phyloP scores from a whole-genome alignment of 2,329 filamentous ascomycete genomes.

The Cladobotryum protrusum region DNA sequence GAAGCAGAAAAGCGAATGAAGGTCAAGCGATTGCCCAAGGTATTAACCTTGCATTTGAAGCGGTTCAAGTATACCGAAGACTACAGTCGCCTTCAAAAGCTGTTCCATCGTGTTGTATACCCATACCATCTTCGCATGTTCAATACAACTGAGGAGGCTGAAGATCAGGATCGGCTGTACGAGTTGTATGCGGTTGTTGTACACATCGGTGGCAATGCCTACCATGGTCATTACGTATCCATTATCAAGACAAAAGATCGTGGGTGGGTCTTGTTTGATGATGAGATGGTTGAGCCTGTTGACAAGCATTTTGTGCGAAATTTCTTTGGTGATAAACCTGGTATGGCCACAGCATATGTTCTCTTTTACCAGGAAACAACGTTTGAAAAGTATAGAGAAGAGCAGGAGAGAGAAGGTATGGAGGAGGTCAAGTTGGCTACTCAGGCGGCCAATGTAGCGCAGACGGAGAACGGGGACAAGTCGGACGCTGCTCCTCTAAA shows the following conservation, averaged over 20 bases:
- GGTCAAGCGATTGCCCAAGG: slow-evolving; percentile 87
- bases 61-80: slow-evolving; percentile 98
- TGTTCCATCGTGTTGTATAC: slow-evolving; percentile 95
- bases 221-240: slow-evolving; percentile 95
- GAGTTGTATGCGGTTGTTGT: slow-evolving; percentile 96
- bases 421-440: slow-evolving; percentile 54
- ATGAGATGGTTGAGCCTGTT: slow-evolving; percentile 97
- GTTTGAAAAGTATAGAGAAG: slow-evolving; percentile 60
- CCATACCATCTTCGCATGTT: slow-evolving; percentile 95
- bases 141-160: slow-evolving; percentile 93
- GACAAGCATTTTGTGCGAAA: slow-evolving; percentile 94
- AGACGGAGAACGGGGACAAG: slow-evolving; percentile 38
- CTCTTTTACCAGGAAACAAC: slow-evolving; percentile 94
- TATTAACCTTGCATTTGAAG: slow-evolving; percentile 88
- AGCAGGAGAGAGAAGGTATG: slow-evolving; percentile 75
- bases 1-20: slow-evolving; percentile 99
- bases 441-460: slow-evolving; percentile 50
- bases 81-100: slow-evolving; percentile 84
- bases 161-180: slow-evolving; percentile 88
- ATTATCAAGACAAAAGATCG: slow-evolving; percentile 96
- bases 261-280: slow-evolving; percentile 94
- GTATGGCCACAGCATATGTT: slow-evolving; percentile 91
- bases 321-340: slow-evolving; percentile 91
- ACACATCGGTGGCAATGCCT: slow-evolving; percentile 93
- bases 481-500: slow-evolving; percentile 41